Percentiles rank a stretch among this genome's conserved stretches.
phyloP scores from a whole-genome alignment of 805 yeast species.

The Lachancea lanzarotensis region DNA sequence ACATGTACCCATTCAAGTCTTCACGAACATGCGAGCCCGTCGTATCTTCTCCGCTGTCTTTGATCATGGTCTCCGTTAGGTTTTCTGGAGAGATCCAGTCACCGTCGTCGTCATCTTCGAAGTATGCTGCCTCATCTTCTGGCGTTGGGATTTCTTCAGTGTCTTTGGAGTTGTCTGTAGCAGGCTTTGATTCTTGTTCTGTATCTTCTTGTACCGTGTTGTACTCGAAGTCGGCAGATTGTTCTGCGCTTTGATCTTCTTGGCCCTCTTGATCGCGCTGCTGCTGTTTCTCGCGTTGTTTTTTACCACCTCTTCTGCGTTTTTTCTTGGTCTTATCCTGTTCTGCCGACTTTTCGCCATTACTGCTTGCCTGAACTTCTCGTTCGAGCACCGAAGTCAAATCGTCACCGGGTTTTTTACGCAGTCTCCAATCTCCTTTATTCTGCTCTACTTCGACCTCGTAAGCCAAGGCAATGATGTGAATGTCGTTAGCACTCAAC shows the following conservation, averaged over 20 bases:
- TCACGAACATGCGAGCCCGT: constrained; percentile 34
- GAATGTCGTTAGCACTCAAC: constrained; percentile 84
- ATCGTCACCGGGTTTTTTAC: constrained; percentile 65
- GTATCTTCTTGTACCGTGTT: constrained; percentile 1
- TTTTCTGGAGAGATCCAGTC: constrained; percentile 96
- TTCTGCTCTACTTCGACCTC: constrained; percentile 73
- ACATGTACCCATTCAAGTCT: constrained; percentile 28
- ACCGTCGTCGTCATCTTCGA: constrained; percentile 65
- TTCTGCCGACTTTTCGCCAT: neutral
- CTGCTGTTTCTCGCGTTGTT: constrained; percentile 54
- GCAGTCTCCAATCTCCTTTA: constrained; percentile 62
- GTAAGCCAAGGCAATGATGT: constrained; percentile 83
- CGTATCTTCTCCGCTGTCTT: constrained; percentile 58
- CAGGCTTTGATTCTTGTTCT: constrained; percentile 12
- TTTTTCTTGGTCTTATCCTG: constrained; percentile 32
- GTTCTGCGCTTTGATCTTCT: neutral
- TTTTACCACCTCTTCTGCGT: constrained; percentile 60
- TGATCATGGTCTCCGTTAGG: constrained; percentile 58
- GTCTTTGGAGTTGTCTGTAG: constrained; percentile 22
- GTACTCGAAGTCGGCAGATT: neutral
- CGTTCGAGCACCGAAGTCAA: constrained; percentile 10
- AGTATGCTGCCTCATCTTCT: constrained; percentile 13
- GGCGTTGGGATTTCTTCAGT: neutral
- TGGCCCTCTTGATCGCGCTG: constrained; percentile 6
- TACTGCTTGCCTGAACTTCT: constrained; percentile 6